These are phyloP conservation scores for Fusarium coffeatum DNA, from an alignment of 2,329 filamentous ascomycete genomes.

Conservation along the genomic window DNA sequence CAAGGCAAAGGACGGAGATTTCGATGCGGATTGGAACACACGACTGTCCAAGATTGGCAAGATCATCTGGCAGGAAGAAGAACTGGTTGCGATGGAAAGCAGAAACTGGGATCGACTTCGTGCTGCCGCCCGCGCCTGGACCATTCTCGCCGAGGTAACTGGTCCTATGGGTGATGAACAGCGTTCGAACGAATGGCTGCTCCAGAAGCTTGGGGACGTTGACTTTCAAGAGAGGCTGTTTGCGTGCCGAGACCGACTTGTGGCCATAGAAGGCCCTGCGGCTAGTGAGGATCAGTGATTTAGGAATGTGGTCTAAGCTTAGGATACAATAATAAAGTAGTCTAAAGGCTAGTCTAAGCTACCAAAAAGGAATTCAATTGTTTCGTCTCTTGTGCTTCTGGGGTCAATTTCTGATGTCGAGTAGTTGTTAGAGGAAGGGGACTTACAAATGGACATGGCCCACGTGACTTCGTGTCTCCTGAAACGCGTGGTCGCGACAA, in stretches of 20 bases:
- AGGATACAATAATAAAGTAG: too few species aligned
- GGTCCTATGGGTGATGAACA: slow-evolving; percentile 31
- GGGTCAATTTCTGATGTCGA: too few species aligned
- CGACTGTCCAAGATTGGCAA: slow-evolving; percentile 31
- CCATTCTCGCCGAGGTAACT: slow-evolving; percentile 42
- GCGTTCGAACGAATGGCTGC: slow-evolving; percentile 42
- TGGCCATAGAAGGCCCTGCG: not conserved
- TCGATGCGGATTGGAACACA: slow-evolving; percentile 40
- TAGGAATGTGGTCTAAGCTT: too few species aligned
- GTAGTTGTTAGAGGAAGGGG: too few species aligned
- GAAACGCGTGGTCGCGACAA: slow-evolving; percentile 43
- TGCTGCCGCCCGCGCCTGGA: slow-evolving; percentile 44
- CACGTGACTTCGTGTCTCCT: slow-evolving; percentile 47
- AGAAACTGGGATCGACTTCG: slow-evolving; percentile 45
- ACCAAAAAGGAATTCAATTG: too few species aligned
- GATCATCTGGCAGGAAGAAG: slow-evolving; percentile 48
- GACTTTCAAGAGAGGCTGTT: slow-evolving; percentile 37
- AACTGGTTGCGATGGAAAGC: slow-evolving; percentile 40
- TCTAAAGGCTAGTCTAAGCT: too few species aligned
- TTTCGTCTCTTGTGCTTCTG: too few species aligned
- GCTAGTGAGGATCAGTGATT: too few species aligned
- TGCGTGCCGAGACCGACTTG: slow-evolving; percentile 12
- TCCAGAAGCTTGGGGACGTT: slow-evolving; percentile 43
- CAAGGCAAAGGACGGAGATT: slow-evolving; percentile 16
- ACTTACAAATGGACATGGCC: too few species aligned